Percentiles rank a stretch among this genome's conserved stretches.
These are phyloP conservation scores for Mangifera indica DNA, from an alignment of 345 rosid species.

Conservation along the genomic window DNA sequence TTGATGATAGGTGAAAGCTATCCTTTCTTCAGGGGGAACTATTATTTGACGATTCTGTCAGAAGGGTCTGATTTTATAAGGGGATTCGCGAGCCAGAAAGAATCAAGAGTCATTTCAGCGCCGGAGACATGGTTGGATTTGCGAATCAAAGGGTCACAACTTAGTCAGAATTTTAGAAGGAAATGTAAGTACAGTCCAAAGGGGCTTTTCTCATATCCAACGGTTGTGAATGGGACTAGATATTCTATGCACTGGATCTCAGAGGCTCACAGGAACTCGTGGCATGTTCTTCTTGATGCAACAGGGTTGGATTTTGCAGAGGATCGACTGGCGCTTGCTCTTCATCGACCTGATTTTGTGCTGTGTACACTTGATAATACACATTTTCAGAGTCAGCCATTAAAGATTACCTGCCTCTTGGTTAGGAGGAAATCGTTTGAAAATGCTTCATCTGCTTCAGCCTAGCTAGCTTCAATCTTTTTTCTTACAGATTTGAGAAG, in stretches of 20 bases:
- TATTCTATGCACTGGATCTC: conserved; percentile 76
- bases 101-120: conserved; percentile 50
- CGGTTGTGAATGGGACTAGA: conserved; percentile 34
- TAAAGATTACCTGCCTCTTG: conserved; percentile 42
- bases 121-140: conserved; percentile 68
- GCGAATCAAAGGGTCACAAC: conserved; percentile 66
- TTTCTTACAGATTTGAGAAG: neutral
- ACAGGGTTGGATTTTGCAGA: conserved; percentile 45
- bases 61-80: conserved; percentile 42
- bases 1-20: conserved; percentile 63
- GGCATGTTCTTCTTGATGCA: conserved; percentile 64
- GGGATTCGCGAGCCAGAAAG: conserved; percentile 44
- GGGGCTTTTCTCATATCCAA: conserved; percentile 60
- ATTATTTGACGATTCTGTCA: conserved; percentile 49
- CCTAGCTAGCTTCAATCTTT: neutral
- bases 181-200: conserved; percentile 59
- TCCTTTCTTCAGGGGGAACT: conserved; percentile 60
- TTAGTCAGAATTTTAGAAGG: conserved; percentile 63
- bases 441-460: conserved; percentile 11
- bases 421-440: conserved; percentile 50
- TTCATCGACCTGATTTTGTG: conserved; percentile 52
- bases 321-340: conserved; percentile 46
- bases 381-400: conserved; percentile 31
- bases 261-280: conserved; percentile 67
- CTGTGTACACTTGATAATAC: conserved; percentile 36